Evolutionary conservation across 139 green algal genomes (phyloP).

Genomic region (Closterium sp.): DNA sequence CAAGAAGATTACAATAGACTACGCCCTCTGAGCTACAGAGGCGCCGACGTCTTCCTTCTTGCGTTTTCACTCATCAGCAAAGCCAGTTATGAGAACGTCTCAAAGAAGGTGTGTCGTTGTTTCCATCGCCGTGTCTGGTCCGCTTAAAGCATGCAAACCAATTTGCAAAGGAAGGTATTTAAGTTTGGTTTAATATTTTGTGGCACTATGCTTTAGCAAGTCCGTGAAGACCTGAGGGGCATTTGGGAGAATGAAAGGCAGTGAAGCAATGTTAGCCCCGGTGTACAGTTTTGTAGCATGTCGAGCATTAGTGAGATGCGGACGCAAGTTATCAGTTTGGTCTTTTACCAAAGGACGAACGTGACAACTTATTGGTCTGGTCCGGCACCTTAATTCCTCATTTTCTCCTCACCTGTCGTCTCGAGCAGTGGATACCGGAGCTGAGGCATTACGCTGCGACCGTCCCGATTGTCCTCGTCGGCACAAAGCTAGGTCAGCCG

Average conservation of each 20-base stretch:
- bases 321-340: background rate
- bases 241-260: too few relatives aligned
- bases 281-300: too few relatives aligned
- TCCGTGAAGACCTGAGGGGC: too few relatives aligned
- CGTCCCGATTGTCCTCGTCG: conserved; percentile 55
- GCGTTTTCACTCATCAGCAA: conserved; percentile 53
- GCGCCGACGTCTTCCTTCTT: conserved; percentile 55
- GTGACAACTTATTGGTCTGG: background rate
- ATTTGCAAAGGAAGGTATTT: background rate
- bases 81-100: conserved; percentile 54
- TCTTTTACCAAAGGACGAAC: background rate
- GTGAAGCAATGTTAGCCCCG: too few relatives aligned
- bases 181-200: background rate
- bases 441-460: conserved; percentile 52
- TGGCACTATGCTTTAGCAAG: too few relatives aligned
- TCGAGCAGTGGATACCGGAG: conserved; percentile 56
- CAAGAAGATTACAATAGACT: conserved; percentile 53
- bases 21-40: conserved; percentile 51
- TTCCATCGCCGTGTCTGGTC: too few relatives aligned
- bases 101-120: conserved; percentile 43
- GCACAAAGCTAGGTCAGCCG: conserved; percentile 53
- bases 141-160: background rate
- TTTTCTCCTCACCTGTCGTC: background rate
- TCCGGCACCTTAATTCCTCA: background rate
- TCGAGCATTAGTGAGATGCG: too few relatives aligned